Evolutionary conservation across 306 rosid species (phyloP), one percentile per base, ranked within the genome.

Genomic region (Trifolium repens): DNA sequence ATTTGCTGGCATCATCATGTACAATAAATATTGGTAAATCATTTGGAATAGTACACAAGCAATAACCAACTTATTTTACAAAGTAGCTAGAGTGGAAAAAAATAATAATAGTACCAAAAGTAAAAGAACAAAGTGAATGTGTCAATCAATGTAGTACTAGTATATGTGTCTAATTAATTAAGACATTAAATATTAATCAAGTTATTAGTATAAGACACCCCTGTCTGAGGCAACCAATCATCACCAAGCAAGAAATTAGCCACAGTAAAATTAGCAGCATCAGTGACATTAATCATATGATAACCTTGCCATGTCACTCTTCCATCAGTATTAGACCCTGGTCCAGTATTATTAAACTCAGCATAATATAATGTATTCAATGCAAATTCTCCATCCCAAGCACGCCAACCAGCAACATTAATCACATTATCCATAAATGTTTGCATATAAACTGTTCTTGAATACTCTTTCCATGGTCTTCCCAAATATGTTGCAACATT

Each of bases 401-500:
- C 89, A 1, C 81, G 84, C 98, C 97, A 90, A 10, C 98, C 98
- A 4, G 80, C 84, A 2, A 50, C 27, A 8, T 84, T 63, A 0
- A 94, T 55, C 80, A 87, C 71, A n/a, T 40, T 46, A 24, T 85
- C 94, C 79, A 94, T 86, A 16, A 8, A 82, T 5, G 77, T 86
- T 66, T 88, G 91, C 97, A 91, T 85, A 50, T 69, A 90, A 58
- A 94, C 85, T 5, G 98, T 94, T 77, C 96, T 70, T 0, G 98
- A 94, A 44, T 86, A 94, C 46, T 83, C 83, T 83, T 94, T 94
- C 98, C 98, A 94, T 0, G 98, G 98, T 76, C 98, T 87, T 4
- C 98, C 96, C 4, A 94, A 40, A 61, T 86, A 94, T 0, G 98
- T 91, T 19, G 78, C 62, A 4, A 57, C 39, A 1, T 76, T 26